Conservation (phyloP, 345 rosid species). For the Arabis alpina region DNA sequence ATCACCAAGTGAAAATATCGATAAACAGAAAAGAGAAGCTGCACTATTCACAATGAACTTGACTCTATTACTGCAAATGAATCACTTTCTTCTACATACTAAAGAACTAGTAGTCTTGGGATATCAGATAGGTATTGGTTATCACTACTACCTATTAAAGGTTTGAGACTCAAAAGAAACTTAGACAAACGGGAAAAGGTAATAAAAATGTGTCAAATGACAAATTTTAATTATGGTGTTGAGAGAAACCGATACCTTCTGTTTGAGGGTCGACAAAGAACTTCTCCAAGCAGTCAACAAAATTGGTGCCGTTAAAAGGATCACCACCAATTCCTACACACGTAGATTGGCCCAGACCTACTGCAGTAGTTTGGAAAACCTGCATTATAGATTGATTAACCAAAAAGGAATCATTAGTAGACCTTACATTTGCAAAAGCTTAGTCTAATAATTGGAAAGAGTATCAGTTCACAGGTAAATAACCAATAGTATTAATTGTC, state of each 20-base stretch:
- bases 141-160: conserved; percentile 1
- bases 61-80: conserved; percentile 2
- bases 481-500: background rate
- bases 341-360: conserved; percentile 88
- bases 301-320: conserved; percentile 92
- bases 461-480: background rate
- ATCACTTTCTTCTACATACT: conserved; percentile 14
- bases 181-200: background rate
- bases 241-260: conserved; percentile 60
- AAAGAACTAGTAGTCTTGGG: conserved; percentile 14
- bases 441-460: background rate
- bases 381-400: conserved; percentile 37
- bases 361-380: conserved; percentile 94
- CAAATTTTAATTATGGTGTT: conserved; percentile 4
- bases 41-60: background rate
- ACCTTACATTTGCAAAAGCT: background rate
- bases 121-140: conserved; percentile 14
- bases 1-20: background rate
- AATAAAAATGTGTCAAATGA: background rate
- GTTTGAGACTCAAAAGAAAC: background rate
- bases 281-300: conserved; percentile 81
- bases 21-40: background rate
- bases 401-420: background rate
- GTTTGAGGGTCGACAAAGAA: conserved; percentile 84
- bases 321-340: conserved; percentile 95